These are phyloP conservation scores for Ambrosia hybrid DNA, from an alignment of 140 eudicot species.

Conservation along the genomic window DNA sequence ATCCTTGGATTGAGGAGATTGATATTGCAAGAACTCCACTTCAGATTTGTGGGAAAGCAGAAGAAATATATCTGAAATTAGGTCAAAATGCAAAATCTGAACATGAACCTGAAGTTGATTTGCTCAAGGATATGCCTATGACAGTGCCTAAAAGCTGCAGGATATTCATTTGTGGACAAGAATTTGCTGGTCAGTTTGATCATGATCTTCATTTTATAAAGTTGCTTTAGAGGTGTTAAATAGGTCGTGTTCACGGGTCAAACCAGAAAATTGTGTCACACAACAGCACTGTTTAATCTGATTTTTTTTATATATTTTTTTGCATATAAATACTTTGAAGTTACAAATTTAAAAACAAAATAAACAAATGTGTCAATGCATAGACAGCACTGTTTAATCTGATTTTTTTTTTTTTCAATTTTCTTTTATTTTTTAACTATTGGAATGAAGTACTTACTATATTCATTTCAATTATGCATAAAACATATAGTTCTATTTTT, in stretches of 20 bases:
- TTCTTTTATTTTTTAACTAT: not conserved
- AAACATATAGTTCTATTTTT: no score
- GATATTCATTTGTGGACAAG: slow-evolving; percentile 89
- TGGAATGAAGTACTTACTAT: no score
- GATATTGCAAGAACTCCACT: slow-evolving; percentile 84
- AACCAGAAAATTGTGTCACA: not conserved
- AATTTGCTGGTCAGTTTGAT: slow-evolving; percentile 59
- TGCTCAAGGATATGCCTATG: slow-evolving; percentile 84
- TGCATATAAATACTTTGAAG: not conserved
- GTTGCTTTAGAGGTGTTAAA: not conserved
- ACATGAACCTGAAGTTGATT: slow-evolving; percentile 48
- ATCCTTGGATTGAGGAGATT: slow-evolving; percentile 90
- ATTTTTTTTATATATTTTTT: no score
- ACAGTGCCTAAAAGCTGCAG: slow-evolving; percentile 68
- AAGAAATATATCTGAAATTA: slow-evolving; percentile 56
- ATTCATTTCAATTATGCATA: not conserved
- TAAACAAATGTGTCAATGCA: no score
- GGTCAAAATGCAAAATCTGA: slow-evolving; percentile 63
- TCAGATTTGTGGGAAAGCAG: slow-evolving; percentile 64
- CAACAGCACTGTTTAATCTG: not conserved
- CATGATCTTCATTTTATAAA: not conserved
- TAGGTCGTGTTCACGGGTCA: not conserved
- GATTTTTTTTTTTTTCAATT: no score
- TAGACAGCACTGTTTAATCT: no score
- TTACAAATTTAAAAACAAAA: not conserved